Evolutionary conservation across 495 filamentous ascomycete species (phyloP), one percentile per base, ranked within the genome.

Genomic region (Podospora fimiseda): DNA sequence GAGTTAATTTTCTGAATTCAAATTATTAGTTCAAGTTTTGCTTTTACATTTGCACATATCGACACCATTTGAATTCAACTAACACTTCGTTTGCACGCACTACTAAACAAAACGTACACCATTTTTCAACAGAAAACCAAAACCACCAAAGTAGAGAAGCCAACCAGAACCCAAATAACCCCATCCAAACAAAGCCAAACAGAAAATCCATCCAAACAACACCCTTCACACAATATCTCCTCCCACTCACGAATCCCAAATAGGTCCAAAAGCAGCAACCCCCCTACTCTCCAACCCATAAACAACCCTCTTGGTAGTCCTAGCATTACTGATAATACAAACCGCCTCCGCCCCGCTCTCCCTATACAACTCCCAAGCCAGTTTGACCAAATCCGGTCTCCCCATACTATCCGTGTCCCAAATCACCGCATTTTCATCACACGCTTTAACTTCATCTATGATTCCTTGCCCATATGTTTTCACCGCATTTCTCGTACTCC

Each of bases 281-380:
- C 83, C 82, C 49, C 79, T 70, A 27, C 71, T 73, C 67, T 89
- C 84, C 50, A 89, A 69, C 36, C 77, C 78, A 67, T 81, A 85
- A 3, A 86, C 80, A 9, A 87, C 68, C 59, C 76, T 75, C 55
- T 72, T 71, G 38, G 85, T 88, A 43, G 86, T 66, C 47, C 64
- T 73, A 44, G 80, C 80, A 65, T 89, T 89, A 56, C 77, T 80
- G 59, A 89, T 83, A 45, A 86, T 72, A 59, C 81, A 78, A 15
- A 86, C 80, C 36, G 80, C 82, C 69, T 89, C 85, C 3, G 84
- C 83, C 2, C 71, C 62, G 50, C 74, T 75, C 40, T 86, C 77
- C 21, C 65, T 58, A 49, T 71, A 70, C 48, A 86, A 60, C 50
- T 71, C 67, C 52, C 78, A 81, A 23, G 78, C 72, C 53, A 85